These are phyloP conservation scores for Arthroderma sp. DNA, from an alignment of 2,329 filamentous ascomycete species.

Conservation along the genomic window DNA sequence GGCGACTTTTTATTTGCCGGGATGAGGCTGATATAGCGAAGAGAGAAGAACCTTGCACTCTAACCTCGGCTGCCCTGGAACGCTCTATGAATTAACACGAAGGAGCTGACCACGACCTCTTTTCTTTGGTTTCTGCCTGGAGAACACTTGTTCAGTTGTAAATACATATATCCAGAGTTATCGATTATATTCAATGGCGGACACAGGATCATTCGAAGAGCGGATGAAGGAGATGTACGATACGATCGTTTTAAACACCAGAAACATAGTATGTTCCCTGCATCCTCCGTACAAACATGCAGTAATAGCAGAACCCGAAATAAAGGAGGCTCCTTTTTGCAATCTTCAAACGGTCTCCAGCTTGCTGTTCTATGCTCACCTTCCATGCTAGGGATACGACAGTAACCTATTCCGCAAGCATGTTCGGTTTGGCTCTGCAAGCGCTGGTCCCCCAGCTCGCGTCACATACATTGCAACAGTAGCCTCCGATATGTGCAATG, in stretches of 20 bases:
- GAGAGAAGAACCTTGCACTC: background rate
- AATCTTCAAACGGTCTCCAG: too few relatives aligned
- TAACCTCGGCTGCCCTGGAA: background rate
- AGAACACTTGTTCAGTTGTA: background rate
- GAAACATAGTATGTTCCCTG: background rate
- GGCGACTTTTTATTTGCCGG: too few relatives aligned
- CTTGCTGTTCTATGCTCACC: background rate
- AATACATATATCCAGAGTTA: background rate
- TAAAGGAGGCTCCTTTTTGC: too few relatives aligned
- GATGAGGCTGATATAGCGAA: too few relatives aligned
- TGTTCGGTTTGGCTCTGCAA: conserved; percentile 30
- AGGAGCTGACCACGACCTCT: background rate
- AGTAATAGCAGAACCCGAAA: too few relatives aligned
- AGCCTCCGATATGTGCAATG: conserved; percentile 81
- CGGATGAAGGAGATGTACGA: conserved; percentile 5
- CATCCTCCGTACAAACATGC: background rate
- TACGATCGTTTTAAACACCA: background rate
- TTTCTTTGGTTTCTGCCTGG: background rate
- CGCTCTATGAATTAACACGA: too few relatives aligned
- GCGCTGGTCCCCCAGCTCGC: conserved; percentile 23
- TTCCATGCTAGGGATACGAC: conserved; percentile 22
- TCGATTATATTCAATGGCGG: background rate
- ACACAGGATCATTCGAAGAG: conserved; percentile 3
- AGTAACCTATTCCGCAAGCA: conserved; percentile 21
- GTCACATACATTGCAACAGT: conserved; percentile 41